Conservation (phyloP, 2,329 filamentous ascomycete species). For the Xylaria sp. region DNA sequence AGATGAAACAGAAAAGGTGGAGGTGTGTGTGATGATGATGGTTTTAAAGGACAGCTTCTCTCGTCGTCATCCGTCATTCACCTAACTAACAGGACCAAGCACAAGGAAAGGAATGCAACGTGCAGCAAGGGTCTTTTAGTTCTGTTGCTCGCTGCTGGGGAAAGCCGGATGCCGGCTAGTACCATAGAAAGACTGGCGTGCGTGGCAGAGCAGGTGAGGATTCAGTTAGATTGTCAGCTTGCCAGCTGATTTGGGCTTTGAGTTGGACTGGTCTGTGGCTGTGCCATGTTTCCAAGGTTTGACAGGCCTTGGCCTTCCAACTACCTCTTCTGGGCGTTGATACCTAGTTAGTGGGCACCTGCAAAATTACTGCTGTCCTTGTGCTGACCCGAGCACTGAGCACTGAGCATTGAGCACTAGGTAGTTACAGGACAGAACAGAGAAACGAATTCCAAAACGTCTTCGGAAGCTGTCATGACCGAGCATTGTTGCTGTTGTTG, state of each 20-base stretch:
- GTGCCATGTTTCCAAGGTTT: slow-evolving; percentile 9
- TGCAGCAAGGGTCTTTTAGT: slow-evolving; percentile 13
- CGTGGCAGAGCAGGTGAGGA: slow-evolving; percentile 15
- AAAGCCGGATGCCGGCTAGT: slow-evolving; percentile 20
- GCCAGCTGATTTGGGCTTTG: neutral
- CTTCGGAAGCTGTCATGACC: slow-evolving; percentile 3
- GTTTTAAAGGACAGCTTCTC: slow-evolving; percentile 21
- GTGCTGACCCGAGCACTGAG: too few relatives aligned
- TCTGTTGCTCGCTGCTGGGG: neutral
- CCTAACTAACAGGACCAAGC: slow-evolving; percentile 2
- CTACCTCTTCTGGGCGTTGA: slow-evolving; percentile 7
- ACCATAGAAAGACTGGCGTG: slow-evolving; percentile 17
- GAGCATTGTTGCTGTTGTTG: neutral
- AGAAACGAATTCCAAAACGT: slow-evolving; percentile 35
- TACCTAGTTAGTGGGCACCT: neutral
- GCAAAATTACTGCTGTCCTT: slow-evolving; percentile 15
- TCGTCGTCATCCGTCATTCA: slow-evolving; percentile 33
- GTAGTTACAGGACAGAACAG: too few relatives aligned
- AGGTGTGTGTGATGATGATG: slow-evolving; percentile 11
- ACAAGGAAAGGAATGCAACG: too few relatives aligned
- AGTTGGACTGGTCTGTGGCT: slow-evolving; percentile 28
- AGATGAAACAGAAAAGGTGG: slow-evolving; percentile 4
- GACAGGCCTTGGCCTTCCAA: slow-evolving; percentile 14
- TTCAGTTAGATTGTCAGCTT: slow-evolving; percentile 12
- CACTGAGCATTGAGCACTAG: too few relatives aligned